phyloP scores from a whole-genome alignment of 305 asterid genomes.

The Coffea humblotiana region DNA sequence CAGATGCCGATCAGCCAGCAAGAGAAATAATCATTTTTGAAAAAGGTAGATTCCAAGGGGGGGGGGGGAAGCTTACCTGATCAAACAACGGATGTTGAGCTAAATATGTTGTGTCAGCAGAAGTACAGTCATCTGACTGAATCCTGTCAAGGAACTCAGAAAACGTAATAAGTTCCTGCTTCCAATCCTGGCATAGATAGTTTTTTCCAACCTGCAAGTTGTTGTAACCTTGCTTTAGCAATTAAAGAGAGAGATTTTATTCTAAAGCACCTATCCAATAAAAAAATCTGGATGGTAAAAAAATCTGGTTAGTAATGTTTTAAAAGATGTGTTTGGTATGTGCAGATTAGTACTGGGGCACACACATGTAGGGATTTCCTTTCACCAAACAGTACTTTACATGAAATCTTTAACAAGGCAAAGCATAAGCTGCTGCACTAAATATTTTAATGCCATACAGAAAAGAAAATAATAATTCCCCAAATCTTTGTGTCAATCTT shows the following conservation, averaged over 20 bases:
- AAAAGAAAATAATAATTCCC: background rate
- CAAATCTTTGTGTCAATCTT: too few species aligned
- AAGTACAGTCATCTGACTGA: slow-evolving; percentile 39
- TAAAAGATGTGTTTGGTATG: background rate
- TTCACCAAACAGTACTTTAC: background rate
- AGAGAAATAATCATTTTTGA: background rate
- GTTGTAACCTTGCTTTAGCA: background rate
- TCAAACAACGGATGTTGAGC: slow-evolving; percentile 97
- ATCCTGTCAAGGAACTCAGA: slow-evolving; percentile 89
- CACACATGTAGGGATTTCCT: background rate
- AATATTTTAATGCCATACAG: background rate
- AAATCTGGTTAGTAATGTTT: background rate
- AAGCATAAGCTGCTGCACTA: background rate
- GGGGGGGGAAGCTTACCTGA: slow-evolving; percentile 49
- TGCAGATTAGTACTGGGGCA: too few species aligned
- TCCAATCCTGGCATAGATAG: slow-evolving; percentile 59
- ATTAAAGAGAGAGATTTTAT: background rate
- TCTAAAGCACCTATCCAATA: background rate
- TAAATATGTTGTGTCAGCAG: slow-evolving; percentile 56
- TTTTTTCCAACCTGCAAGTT: slow-evolving; percentile 55
- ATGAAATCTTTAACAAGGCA: background rate
- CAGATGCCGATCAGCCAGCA: slow-evolving; percentile 13
- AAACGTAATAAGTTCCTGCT: slow-evolving; percentile 75
- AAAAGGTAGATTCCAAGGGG: too few species aligned
- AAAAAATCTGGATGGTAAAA: background rate